A percentile compares a stretch with the other conserved stretches of the same genome.
Conservation (phyloP, 768 basidiomycete genomes). For the Lactarius hatsudake region DNA sequence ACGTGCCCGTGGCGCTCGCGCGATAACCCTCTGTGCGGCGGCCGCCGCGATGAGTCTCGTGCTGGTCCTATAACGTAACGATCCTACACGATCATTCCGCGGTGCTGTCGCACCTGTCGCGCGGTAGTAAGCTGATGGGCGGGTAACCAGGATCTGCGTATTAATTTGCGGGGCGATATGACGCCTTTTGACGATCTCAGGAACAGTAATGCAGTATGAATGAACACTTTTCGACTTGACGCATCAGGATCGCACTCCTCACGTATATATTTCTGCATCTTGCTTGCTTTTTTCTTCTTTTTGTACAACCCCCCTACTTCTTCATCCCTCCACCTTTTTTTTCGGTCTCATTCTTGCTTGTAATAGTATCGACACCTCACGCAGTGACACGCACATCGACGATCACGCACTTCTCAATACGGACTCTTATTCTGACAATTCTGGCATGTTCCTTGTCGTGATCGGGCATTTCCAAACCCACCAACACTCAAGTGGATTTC, state of each 20-base stretch:
- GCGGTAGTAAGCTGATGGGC: background rate
- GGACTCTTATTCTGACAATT: background rate
- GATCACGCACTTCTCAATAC: background rate
- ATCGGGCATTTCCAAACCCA: background rate
- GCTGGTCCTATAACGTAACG: background rate
- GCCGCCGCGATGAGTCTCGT: background rate
- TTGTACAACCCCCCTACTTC: background rate
- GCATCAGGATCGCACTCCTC: background rate
- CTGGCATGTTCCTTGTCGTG: background rate
- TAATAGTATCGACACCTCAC: background rate
- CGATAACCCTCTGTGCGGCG: background rate
- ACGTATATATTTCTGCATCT: background rate
- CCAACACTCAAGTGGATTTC: background rate
- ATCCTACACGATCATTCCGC: background rate
- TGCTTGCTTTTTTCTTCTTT: background rate
- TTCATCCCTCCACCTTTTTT: background rate
- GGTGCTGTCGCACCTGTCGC: background rate
- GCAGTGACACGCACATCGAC: background rate
- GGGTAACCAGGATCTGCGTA: background rate
- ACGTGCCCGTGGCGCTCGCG: background rate
- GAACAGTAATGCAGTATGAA: background rate
- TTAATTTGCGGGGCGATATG: background rate
- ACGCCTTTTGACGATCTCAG: background rate
- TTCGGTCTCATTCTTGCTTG: background rate
- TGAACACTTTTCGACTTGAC: background rate